Evolutionary conservation across 129 eudicot genomes (phyloP), one percentile per base, ranked within the genome.

Genomic region (Mikania micrantha): DNA sequence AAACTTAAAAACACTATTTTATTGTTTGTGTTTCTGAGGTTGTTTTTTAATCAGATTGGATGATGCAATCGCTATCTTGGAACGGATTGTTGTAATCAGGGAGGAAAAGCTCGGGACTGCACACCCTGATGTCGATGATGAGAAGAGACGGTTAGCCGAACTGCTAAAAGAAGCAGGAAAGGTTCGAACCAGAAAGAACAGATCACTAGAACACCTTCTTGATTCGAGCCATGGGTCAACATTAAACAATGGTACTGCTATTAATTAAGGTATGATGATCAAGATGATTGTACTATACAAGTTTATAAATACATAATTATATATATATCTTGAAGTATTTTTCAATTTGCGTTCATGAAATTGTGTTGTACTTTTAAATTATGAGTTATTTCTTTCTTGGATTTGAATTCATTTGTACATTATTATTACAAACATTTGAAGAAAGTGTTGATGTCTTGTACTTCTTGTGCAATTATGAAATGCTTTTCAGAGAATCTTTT

Each of bases 91-190:
- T 60, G 96, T 82, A 21, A 83, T 83, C 83, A 88, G 96, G 73
- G 96, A 88, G 83, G 95, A 88, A 76, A 88, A 88, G 84, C 88
- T 88, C 7, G 96, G 96, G 79, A 88, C 96, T 9, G 96, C 96
- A 7, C 83, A 88, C 78, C 93, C 93, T 1, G 96, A 88, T 9
- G 93, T 85, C 62, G 93, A 85, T 36, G 93, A 88, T 22, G 96
- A 88, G 69, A 88, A 83, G 71, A 88, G 83, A 84, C 82, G 96
- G 75, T 56, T 88, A 75, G 84, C 93, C 3, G 96, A 85, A 80
- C 64, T 88, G 77, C 56, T 88, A 57, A 85, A 85, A 67, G 96
- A 88, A 64, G 82, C 62, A 20, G 96, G 96, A 4, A 80, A 77
- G 58, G 87, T 62, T 62, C 76, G 96, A 56, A 75, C 74, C 35